These are phyloP conservation scores for Neopestalotiopsis sp. DNA, from an alignment of 2,329 filamentous ascomycete species.

Conservation along the genomic window DNA sequence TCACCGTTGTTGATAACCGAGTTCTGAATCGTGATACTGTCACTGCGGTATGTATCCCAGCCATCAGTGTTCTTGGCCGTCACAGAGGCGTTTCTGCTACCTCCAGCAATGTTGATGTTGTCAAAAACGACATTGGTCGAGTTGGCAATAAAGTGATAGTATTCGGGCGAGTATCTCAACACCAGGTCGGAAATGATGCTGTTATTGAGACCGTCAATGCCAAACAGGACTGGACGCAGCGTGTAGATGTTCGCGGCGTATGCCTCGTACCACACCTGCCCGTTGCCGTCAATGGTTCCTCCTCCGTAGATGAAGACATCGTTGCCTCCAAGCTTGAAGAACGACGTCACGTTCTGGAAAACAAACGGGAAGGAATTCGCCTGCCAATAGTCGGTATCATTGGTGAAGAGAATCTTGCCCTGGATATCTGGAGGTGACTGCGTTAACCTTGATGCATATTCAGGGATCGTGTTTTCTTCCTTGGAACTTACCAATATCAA, in stretches of 20 bases:
- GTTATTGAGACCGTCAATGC: constrained; percentile 61
- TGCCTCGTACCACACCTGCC: constrained; percentile 69
- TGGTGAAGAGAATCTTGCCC: constrained; percentile 59
- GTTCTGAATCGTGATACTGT: constrained; percentile 67
- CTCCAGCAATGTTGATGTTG: constrained; percentile 64
- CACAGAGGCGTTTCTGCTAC: constrained; percentile 52
- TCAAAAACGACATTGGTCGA: constrained; percentile 65
- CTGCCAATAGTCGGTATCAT: constrained; percentile 73
- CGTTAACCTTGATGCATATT: neutral
- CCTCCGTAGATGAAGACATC: constrained; percentile 71
- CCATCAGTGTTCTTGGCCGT: constrained; percentile 70
- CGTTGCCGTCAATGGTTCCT: constrained; percentile 40
- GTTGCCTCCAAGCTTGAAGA: constrained; percentile 70
- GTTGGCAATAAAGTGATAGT: constrained; percentile 68
- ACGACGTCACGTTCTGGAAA: constrained; percentile 70
- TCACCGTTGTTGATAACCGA: constrained; percentile 70
- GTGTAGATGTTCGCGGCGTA: constrained; percentile 63
- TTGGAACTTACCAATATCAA: constrained; percentile 53
- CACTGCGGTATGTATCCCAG: constrained; percentile 65
- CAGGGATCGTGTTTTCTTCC: constrained; percentile 35
- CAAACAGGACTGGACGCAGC: constrained; percentile 65
- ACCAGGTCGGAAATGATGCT: constrained; percentile 63
- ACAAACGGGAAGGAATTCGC: constrained; percentile 64
- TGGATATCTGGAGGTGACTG: constrained; percentile 17
- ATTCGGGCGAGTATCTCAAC: constrained; percentile 60